Evolutionary conservation across 805 yeast species (phyloP).

Genomic region (Metschnikowia peoriensis): DNA sequence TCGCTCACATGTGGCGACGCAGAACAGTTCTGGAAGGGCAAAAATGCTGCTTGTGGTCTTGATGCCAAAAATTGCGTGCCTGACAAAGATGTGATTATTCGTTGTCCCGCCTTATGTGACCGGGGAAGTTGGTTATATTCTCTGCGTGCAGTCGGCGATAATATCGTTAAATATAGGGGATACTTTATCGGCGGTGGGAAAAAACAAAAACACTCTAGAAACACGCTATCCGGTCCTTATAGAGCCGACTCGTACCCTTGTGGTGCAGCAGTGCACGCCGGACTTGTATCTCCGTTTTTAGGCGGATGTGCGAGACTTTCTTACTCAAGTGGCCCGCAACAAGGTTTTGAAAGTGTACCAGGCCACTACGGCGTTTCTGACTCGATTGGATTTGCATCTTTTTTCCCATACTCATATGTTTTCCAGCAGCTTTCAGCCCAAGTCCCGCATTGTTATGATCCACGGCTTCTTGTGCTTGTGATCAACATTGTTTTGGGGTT

Average conservation of each 20-base stretch:
- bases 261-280: slow-evolving; percentile 87
- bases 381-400: slow-evolving; percentile 60
- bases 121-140: slow-evolving; percentile 74
- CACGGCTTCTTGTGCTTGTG: slow-evolving; percentile 54
- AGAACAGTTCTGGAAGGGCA: slow-evolving; percentile 66
- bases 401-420: slow-evolving; percentile 71
- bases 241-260: slow-evolving; percentile 89
- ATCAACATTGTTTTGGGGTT: slow-evolving; percentile 62
- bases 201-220: slow-evolving; percentile 16
- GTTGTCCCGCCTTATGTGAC: slow-evolving; percentile 90
- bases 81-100: slow-evolving; percentile 48
- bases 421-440: slow-evolving; percentile 44
- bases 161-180: slow-evolving; percentile 65
- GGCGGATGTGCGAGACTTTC: slow-evolving; percentile 79
- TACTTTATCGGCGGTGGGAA: slow-evolving; percentile 78
- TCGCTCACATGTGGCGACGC: slow-evolving; percentile 52
- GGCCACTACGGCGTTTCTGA: slow-evolving; percentile 56
- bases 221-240: slow-evolving; percentile 54
- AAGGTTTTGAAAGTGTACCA: slow-evolving; percentile 43
- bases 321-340: slow-evolving; percentile 51
- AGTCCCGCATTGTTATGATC: slow-evolving; percentile 63
- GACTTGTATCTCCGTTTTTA: slow-evolving; percentile 62
- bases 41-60: slow-evolving; percentile 72
- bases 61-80: slow-evolving; percentile 57
- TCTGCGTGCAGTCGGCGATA: slow-evolving; percentile 68